These are phyloP conservation scores for Uncinocarpus reesii DNA, from an alignment of 2,329 filamentous ascomycete genomes.

Conservation along the genomic window DNA sequence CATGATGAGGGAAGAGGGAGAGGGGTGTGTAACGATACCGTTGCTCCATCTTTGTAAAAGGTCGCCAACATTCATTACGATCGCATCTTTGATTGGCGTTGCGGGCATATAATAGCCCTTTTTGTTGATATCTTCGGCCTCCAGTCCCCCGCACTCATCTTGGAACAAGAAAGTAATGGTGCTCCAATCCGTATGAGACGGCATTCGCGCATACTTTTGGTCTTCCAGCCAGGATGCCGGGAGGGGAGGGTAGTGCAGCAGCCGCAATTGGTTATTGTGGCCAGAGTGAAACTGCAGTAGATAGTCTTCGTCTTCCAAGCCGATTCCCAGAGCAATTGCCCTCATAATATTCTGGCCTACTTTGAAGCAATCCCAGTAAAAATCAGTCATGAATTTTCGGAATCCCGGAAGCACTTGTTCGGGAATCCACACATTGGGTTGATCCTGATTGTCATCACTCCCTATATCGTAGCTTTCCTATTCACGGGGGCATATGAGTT, in stretches of 20 bases:
- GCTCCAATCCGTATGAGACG: slow-evolving; percentile 47
- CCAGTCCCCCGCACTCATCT: slow-evolving; percentile 43
- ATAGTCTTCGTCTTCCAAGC: slow-evolving; percentile 36
- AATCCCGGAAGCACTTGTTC: slow-evolving; percentile 39
- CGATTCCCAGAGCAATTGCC: slow-evolving; percentile 40
- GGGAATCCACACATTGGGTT: slow-evolving; percentile 44
- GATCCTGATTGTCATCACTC: slow-evolving; percentile 36
- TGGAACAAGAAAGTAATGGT: slow-evolving; percentile 47
- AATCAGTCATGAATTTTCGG: slow-evolving; percentile 39
- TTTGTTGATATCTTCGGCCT: slow-evolving; percentile 38
- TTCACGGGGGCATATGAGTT: neutral
- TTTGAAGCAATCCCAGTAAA: slow-evolving; percentile 42
- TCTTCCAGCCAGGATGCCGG: slow-evolving; percentile 37
- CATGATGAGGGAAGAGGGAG: slow-evolving; percentile 12
- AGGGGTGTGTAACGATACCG: slow-evolving; percentile 24
- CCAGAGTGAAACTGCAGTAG: slow-evolving; percentile 31
- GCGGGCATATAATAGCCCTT: slow-evolving; percentile 35
- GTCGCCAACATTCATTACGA: slow-evolving; percentile 44
- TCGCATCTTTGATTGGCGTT: slow-evolving; percentile 32
- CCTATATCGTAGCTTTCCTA: slow-evolving; percentile 47
- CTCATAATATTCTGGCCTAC: slow-evolving; percentile 38
- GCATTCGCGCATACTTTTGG: slow-evolving; percentile 39
- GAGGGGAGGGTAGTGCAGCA: slow-evolving; percentile 50
- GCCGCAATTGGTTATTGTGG: slow-evolving; percentile 51
- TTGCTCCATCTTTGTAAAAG: slow-evolving; percentile 44